Percentiles rank a stretch among this genome's conserved stretches.
These are phyloP conservation scores for Cladophialophora chaetospira DNA, from an alignment of 2,329 filamentous ascomycete genomes.

Conservation along the genomic window DNA sequence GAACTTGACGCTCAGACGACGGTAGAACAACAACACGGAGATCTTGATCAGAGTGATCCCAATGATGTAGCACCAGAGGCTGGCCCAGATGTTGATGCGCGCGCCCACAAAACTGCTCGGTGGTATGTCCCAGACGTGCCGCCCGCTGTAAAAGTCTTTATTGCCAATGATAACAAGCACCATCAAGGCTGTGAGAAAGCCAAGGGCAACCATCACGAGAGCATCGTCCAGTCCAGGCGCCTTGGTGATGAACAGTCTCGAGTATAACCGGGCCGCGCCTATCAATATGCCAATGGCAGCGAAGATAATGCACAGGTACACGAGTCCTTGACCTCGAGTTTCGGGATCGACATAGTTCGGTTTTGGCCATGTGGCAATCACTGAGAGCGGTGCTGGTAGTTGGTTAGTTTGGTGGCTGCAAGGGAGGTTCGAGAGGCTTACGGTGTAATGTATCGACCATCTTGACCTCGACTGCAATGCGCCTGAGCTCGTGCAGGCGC, in stretches of 20 bases:
- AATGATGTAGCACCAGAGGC: conserved; percentile 25
- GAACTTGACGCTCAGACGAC: conserved; percentile 32
- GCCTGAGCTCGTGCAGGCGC: neutral
- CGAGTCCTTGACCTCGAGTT: conserved; percentile 34
- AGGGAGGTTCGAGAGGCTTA: conserved; percentile 5
- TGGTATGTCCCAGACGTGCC: conserved; percentile 33
- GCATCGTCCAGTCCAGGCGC: conserved; percentile 30
- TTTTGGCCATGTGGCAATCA: conserved; percentile 35
- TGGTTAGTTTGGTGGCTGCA: neutral
- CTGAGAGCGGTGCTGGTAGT: conserved; percentile 14
- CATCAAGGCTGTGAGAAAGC: conserved; percentile 20
- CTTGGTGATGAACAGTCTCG: conserved; percentile 35
- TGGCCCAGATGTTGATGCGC: conserved; percentile 31
- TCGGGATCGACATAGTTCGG: conserved; percentile 39
- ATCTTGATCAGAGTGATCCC: conserved; percentile 26
- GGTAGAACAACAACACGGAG: conserved; percentile 34
- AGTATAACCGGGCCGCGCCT: conserved; percentile 34
- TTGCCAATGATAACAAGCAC: conserved; percentile 31
- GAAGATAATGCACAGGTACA: conserved; percentile 35
- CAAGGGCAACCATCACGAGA: conserved; percentile 24
- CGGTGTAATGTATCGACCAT: conserved; percentile 31
- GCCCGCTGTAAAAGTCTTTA: conserved; percentile 25
- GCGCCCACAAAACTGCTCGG: conserved; percentile 14
- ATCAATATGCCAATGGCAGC: conserved; percentile 30
- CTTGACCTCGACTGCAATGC: neutral